These are phyloP conservation scores for Adansonia grandidieri DNA, from an alignment of 441 rosid genomes.

Conservation along the genomic window DNA sequence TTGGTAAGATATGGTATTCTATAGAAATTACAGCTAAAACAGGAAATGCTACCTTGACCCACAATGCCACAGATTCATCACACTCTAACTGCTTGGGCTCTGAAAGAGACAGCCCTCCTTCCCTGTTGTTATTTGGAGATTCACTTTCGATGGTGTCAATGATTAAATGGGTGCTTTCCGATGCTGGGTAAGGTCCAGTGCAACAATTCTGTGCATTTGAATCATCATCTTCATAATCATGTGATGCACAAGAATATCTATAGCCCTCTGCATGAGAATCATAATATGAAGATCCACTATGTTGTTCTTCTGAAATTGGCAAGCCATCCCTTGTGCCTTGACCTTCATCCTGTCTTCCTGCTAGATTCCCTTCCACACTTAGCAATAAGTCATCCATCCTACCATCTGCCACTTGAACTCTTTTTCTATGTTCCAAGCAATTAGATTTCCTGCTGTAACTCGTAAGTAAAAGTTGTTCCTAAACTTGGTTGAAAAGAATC, in stretches of 20 bases:
- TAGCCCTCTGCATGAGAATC: conserved; percentile 50
- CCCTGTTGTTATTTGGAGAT: conserved; percentile 47
- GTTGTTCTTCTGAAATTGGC: conserved; percentile 41
- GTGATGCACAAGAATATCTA: conserved; percentile 48
- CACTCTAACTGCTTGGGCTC: conserved; percentile 78
- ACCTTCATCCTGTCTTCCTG: conserved; percentile 39
- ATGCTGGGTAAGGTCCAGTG: conserved; percentile 43
- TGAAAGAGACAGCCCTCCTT: conserved; percentile 57
- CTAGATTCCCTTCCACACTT: conserved; percentile 40
- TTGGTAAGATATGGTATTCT: neutral
- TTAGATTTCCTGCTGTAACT: conserved; percentile 37
- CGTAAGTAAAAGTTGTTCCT: conserved; percentile 34
- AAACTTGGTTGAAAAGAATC: conserved; percentile 49
- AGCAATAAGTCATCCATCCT: conserved; percentile 40
- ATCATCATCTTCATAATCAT: conserved; percentile 58
- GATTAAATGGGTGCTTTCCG: conserved; percentile 48
- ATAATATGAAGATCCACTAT: conserved; percentile 47
- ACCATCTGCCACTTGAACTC: conserved; percentile 44
- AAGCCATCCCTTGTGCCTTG: conserved; percentile 42
- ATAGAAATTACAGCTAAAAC: conserved; percentile 19
- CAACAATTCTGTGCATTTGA: conserved; percentile 44
- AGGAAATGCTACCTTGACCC: conserved; percentile 87
- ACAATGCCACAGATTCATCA: conserved; percentile 85
- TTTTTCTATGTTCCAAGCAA: conserved; percentile 38
- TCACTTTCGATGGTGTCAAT: conserved; percentile 60